These are phyloP conservation scores for Boechera retrofracta DNA, from an alignment of 345 rosid species.

Conservation along the genomic window DNA sequence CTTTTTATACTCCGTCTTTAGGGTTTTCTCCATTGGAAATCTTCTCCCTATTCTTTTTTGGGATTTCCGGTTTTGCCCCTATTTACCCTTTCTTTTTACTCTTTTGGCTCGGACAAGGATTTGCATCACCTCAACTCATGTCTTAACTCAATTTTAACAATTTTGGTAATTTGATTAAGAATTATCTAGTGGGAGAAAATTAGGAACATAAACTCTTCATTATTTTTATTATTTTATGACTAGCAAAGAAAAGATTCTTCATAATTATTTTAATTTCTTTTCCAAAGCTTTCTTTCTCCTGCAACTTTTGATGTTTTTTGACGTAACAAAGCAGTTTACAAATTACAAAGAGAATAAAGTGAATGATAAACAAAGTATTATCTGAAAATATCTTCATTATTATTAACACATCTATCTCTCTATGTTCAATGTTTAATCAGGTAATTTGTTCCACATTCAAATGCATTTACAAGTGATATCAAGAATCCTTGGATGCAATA, in stretches of 20 bases:
- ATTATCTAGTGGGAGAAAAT: neutral
- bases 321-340: neutral
- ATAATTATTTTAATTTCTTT: neutral
- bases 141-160: conserved; percentile 2
- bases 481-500: neutral
- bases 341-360: neutral
- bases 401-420: neutral
- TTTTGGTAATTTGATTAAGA: neutral
- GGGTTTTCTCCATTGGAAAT: conserved; percentile 39
- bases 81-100: neutral
- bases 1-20: conserved; percentile 45
- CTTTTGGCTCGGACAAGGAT: conserved; percentile 31
- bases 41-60: conserved; percentile 6
- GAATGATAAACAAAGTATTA: neutral
- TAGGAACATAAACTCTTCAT: neutral
- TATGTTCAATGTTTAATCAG: neutral
- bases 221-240: neutral
- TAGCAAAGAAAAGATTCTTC: neutral
- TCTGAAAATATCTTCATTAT: neutral
- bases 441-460: neutral
- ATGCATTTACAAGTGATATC: neutral
- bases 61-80: conserved; percentile 39
- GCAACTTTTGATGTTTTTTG: neutral
- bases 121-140: neutral
- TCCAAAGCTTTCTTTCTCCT: neutral